Conservation (phyloP, 495 filamentous ascomycete genomes). For the Aspergillus sclerotiicarbonarius region DNA sequence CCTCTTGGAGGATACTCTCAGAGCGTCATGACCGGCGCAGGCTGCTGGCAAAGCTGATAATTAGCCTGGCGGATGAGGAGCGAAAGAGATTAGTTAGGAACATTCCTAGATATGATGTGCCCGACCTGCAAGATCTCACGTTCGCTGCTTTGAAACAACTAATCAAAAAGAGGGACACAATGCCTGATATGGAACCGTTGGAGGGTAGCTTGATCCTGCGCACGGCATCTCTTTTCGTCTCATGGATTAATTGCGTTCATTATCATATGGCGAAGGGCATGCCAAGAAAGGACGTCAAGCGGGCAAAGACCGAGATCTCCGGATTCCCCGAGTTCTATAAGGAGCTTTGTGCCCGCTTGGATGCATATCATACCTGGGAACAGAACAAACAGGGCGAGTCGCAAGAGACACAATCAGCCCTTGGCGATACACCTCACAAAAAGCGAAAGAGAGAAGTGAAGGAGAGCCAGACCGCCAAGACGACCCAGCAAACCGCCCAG, state of each 20-base stretch:
- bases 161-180: neutral
- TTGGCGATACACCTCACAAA: constrained; percentile 26
- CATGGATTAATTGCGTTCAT: constrained; percentile 35
- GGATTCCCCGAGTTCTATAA: constrained; percentile 23
- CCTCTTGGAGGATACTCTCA: constrained; percentile 24
- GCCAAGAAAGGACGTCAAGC: constrained; percentile 10
- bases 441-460: constrained; percentile 48
- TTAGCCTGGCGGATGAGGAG: constrained; percentile 16
- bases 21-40: constrained; percentile 33
- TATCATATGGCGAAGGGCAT: constrained; percentile 23
- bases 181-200: constrained; percentile 13
- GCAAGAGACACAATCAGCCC: neutral
- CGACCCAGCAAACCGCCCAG: constrained; percentile 45
- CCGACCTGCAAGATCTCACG: constrained; percentile 6
- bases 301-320: constrained; percentile 19
- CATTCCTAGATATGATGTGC: constrained; percentile 13
- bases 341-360: constrained; percentile 24
- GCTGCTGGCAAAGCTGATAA: constrained; percentile 29
- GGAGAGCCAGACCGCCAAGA: constrained; percentile 46
- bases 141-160: constrained; percentile 15
- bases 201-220: constrained; percentile 28
- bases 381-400: neutral
- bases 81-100: constrained; percentile 9
- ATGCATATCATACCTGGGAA: constrained; percentile 12
- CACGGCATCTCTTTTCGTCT: constrained; percentile 35